These are phyloP conservation scores for Cladosporium sp. DNA, from an alignment of 2,329 filamentous ascomycete genomes.

Conservation along the genomic window DNA sequence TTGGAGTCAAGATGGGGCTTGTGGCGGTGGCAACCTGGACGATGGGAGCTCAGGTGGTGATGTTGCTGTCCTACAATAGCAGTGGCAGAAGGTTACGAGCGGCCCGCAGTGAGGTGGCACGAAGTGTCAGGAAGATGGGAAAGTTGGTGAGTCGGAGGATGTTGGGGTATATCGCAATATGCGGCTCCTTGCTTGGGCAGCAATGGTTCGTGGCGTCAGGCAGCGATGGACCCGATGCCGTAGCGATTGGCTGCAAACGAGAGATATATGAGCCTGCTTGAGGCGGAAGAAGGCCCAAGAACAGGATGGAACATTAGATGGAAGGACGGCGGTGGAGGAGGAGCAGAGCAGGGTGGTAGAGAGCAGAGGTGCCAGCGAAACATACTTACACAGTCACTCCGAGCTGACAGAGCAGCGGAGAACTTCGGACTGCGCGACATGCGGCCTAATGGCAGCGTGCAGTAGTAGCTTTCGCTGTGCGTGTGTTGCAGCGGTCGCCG, in stretches of 20 bases:
- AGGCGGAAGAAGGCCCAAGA: constrained; percentile 1
- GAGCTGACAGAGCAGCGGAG: constrained; percentile 7
- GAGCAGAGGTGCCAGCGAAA: neutral
- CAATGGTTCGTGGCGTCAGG: constrained; percentile 12
- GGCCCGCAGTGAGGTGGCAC: constrained; percentile 9
- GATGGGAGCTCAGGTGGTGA: neutral
- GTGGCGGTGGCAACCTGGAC: neutral
- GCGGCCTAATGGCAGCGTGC: neutral
- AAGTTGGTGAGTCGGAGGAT: neutral
- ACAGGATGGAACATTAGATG: neutral
- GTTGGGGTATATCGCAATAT: constrained; percentile 1
- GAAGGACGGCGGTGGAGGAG: neutral
- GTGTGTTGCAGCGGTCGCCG: constrained; percentile 1
- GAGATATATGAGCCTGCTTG: neutral
- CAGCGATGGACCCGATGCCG: constrained; percentile 4
- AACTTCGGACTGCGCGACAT: constrained; percentile 5
- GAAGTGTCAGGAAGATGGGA: constrained; percentile 1
- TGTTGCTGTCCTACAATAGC: neutral
- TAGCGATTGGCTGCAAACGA: constrained; percentile 7
- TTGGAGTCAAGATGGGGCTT: neutral
- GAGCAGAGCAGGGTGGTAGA: neutral
- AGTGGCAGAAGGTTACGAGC: neutral
- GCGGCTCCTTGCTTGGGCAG: constrained; percentile 12
- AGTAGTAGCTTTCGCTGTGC: neutral
- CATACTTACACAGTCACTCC: neutral